These are phyloP conservation scores for Fusarium sp. DNA, from an alignment of 2,329 filamentous ascomycete species.

Conservation along the genomic window DNA sequence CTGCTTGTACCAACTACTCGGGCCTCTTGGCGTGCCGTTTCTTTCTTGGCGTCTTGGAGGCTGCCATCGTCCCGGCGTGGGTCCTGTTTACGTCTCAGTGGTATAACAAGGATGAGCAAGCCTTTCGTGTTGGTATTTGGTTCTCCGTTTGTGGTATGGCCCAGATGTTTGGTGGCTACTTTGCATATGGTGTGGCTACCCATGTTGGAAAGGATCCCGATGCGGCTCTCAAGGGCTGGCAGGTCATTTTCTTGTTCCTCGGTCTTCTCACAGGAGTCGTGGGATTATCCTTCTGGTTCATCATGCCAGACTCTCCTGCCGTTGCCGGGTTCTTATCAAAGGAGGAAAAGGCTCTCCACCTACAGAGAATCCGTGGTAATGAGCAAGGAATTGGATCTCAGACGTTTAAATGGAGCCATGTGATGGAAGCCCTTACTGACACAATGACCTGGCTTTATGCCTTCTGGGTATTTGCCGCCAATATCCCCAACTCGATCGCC, in stretches of 20 bases:
- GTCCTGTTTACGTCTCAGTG: constrained; percentile 33
- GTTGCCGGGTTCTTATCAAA: constrained; percentile 12
- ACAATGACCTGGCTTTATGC: constrained; percentile 35
- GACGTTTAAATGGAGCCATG: constrained; percentile 31
- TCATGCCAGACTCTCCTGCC: constrained; percentile 26
- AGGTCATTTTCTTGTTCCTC: constrained; percentile 27
- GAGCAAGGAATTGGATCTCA: constrained; percentile 31
- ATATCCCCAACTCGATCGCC: constrained; percentile 31
- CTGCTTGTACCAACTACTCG: constrained; percentile 26
- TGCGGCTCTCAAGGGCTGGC: constrained; percentile 16
- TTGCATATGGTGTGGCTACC: constrained; percentile 33
- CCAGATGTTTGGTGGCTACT: constrained; percentile 37
- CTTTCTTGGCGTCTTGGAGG: constrained; percentile 27
- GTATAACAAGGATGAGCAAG: constrained; percentile 36
- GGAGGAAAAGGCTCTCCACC: constrained; percentile 16
- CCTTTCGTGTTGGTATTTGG: constrained; percentile 35
- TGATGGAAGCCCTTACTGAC: constrained; percentile 26
- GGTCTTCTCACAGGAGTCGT: constrained; percentile 13
- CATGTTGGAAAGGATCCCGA: constrained; percentile 29
- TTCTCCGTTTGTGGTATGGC: constrained; percentile 31
- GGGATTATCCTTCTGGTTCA: constrained; percentile 23
- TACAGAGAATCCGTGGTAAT: constrained; percentile 23
- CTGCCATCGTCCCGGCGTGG: constrained; percentile 25
- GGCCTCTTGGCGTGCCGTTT: constrained; percentile 25
- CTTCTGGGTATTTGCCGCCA: constrained; percentile 36